Base-by-base conservation (phyloP, 177 flowering plant species). In the Telopea speciosissima region DNA sequence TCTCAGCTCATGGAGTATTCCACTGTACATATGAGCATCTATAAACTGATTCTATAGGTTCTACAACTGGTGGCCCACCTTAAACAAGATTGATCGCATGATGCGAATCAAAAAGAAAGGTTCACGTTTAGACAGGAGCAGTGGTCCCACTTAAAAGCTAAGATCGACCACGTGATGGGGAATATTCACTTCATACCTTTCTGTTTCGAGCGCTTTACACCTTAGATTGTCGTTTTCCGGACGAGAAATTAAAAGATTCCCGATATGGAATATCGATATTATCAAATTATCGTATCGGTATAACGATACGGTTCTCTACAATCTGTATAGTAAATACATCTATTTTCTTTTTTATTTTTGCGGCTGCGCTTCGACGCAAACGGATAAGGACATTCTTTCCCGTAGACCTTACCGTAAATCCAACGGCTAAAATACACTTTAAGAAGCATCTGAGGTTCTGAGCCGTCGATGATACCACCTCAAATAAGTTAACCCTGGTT, bases 341-440 rank as follows among this genome's bases (percentile, higher is more conserved):
- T 31, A 24, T 28, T 19, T 52, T 28, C 21, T 56, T 56, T 56
- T 56, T 19, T 21, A 1, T 71, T 67, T 67, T 65, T 73, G 79
- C 76, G 77, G 72, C 49, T 68, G 66, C 33, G 54, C 65, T 52
- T 58, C 64, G 23, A 52, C 70, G 59, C 65, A 36, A 63, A 16
- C 36, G 79, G 79, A 77, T 77, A 77, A 77, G 79, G 63, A 59
- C 61, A 59, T 52, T 21, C 33, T 24, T 62, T 68, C 25, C 10
- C 24, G 14, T 61, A 61, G 36, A 62, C 62, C 13, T 8, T 62
- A 36, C 68, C 45, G 31, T 17, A 24, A 11, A 76, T 72, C 70
- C 56, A 21, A 65, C 79, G 67, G 73, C 17, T 24, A 5, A 0
- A 1, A 3, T 58, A 21, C 7, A 52, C 42, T 6, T 4, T 10